Conservation (phyloP, 2,329 filamentous ascomycete species). For the Aspergillus ochraceoroseus region DNA sequence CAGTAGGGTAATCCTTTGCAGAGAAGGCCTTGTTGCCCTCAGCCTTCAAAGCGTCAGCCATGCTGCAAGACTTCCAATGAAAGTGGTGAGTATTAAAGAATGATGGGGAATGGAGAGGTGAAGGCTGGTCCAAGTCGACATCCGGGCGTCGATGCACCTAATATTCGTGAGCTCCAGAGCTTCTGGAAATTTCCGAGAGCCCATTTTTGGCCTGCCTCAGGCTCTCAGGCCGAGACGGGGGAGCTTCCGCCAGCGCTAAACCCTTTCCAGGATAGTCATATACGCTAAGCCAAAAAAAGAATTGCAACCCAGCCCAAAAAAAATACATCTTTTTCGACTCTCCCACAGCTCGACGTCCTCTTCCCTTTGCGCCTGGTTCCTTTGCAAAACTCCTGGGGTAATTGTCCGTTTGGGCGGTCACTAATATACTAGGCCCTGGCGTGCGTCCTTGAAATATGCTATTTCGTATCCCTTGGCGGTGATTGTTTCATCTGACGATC, state of each 20-base stretch:
- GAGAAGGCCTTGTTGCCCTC: constrained; percentile 98
- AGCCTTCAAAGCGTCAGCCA: constrained; percentile 83
- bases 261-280: constrained; percentile 15
- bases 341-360: background rate
- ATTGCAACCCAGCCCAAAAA: constrained; percentile 30
- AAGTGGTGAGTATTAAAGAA: background rate
- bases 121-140: constrained; percentile 9
- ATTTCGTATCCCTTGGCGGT: constrained; percentile 28
- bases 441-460: constrained; percentile 33
- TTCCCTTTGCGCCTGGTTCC: constrained; percentile 5
- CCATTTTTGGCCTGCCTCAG: constrained; percentile 21
- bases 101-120: constrained; percentile 1
- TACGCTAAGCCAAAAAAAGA: constrained; percentile 23
- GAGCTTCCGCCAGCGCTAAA: constrained; percentile 19
- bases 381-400: background rate
- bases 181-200: constrained; percentile 46
- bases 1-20: constrained; percentile 92
- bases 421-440: constrained; percentile 12
- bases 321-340: constrained; percentile 23
- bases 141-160: constrained; percentile 16
- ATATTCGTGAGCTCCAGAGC: constrained; percentile 31
- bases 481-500: constrained; percentile 26
- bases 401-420: background rate
- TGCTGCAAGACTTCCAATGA: constrained; percentile 33
- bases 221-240: constrained; percentile 20